Evolutionary conservation across 495 filamentous ascomycete species (phyloP), one percentile per base, ranked within the genome.

Genomic region (Neurospora pannonica): DNA sequence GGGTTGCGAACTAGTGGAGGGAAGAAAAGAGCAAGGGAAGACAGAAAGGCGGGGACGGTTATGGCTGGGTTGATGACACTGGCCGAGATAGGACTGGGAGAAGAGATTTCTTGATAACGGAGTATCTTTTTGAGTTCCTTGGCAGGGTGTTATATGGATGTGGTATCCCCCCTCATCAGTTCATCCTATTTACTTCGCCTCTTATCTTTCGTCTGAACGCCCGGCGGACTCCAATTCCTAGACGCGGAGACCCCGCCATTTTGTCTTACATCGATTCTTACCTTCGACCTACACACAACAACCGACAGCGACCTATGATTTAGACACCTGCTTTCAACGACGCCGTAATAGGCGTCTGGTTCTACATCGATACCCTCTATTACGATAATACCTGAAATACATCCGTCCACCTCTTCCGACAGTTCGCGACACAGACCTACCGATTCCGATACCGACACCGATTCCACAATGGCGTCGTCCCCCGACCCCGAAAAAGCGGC

Each of bases 401-500:
- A 48, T 48, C 9, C 21, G 15, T 54, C 7, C 21, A 54, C 8
- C n/a, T 10, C 42, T 9, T 43, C 7, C 42, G 19, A 40, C 39
- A 40, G 1, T 15, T 15, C 5, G 11, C 37, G 4, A 40, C 38
- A 40, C 38, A 40, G 5, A 40, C 38, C 0, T 39, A 39, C 13
- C 11, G 4, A 24, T 48, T 11, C n/a, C 43, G 4, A 24, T 48
- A 24, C n/a, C 43, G 8, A 21, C 6, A 24, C n/a, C n/a, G 2
- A 48, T 11, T 46, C 43, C 1, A 54, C 21, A 28, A 54, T 54
- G 46, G 24, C 54, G 10, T 62, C 54, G 5, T 62, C 28, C 6
- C 54, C 54, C 2, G 76, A 77, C 40, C n/a, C 43, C 24, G 74
- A 75, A 60, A 77, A 75, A 19, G 74, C 72, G 17, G 15, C 17